Conservation (phyloP, 192 early-diverging fungal genomes). For the Obelidium mucronatum region DNA sequence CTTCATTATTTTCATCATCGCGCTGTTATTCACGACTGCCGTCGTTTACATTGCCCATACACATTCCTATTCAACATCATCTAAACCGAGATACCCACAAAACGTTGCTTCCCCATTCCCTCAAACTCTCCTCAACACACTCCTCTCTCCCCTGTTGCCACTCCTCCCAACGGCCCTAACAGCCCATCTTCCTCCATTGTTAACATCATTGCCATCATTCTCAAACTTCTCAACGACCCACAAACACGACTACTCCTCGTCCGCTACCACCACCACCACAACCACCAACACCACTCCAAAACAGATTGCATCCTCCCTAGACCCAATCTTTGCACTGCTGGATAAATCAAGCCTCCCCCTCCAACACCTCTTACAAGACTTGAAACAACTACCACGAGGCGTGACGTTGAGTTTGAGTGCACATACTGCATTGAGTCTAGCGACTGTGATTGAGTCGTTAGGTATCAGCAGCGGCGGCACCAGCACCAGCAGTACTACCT, state of each 20-base stretch:
- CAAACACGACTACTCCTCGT: background rate
- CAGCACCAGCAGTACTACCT: background rate
- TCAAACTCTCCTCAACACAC: background rate
- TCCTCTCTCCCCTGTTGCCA: background rate
- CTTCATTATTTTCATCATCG: no score
- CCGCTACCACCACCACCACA: background rate
- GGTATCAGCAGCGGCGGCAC: background rate
- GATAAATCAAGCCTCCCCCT: constrained; percentile 1
- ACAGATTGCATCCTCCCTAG: background rate
- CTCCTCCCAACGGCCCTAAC: background rate
- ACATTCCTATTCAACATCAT: no score
- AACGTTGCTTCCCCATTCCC: background rate
- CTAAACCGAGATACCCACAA: background rate
- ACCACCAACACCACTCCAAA: background rate
- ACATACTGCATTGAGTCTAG: constrained; percentile 22
- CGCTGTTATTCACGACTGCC: no score
- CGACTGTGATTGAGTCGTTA: constrained; percentile 23
- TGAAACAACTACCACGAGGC: constrained; percentile 2
- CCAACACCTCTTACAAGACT: background rate
- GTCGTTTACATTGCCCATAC: no score
- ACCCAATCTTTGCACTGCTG: constrained; percentile 4
- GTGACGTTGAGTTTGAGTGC: constrained; percentile 2
- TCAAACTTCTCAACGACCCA: background rate
- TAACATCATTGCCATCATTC: no score
- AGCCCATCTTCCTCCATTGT: background rate